Conservation (phyloP, 495 filamentous ascomycete species). For the Aspergillus funiculosus region DNA sequence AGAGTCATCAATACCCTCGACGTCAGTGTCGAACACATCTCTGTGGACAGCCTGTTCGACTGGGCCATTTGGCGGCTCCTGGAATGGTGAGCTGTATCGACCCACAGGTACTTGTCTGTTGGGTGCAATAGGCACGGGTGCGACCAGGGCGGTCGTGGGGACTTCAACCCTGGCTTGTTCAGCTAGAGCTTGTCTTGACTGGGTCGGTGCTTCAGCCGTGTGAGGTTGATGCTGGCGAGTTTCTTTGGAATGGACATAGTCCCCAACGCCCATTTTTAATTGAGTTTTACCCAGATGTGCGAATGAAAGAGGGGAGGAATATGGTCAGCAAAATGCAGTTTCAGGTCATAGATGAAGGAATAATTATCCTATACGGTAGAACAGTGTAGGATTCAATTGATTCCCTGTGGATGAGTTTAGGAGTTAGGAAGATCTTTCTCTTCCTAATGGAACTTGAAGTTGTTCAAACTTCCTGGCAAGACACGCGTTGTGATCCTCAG, state of each 20-base stretch:
- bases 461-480: slow-evolving; percentile 8
- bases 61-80: slow-evolving; percentile 13
- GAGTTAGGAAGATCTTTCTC: not conserved
- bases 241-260: slow-evolving; percentile 42
- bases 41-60: slow-evolving; percentile 21
- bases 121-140: slow-evolving; percentile 10
- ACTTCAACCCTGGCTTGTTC: slow-evolving; percentile 36
- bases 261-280: slow-evolving; percentile 39
- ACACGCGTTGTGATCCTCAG: slow-evolving; percentile 17
- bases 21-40: slow-evolving; percentile 44
- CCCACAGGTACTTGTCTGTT: slow-evolving; percentile 18
- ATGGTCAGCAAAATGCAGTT: not conserved
- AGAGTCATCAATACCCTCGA: slow-evolving; percentile 44
- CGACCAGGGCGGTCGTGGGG: slow-evolving; percentile 22
- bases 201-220: slow-evolving; percentile 22
- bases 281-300: not conserved
- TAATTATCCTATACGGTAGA: not conserved
- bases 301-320: not conserved
- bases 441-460: not conserved
- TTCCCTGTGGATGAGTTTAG: not conserved
- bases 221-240: slow-evolving; percentile 30
- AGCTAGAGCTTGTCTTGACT: slow-evolving; percentile 31
- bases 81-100: slow-evolving; percentile 19
- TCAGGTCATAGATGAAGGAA: not conserved
- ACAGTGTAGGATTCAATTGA: not conserved